Evolutionary conservation across 2,329 filamentous ascomycete species (phyloP).

Genomic region (Fusarium sarcochroum): DNA sequence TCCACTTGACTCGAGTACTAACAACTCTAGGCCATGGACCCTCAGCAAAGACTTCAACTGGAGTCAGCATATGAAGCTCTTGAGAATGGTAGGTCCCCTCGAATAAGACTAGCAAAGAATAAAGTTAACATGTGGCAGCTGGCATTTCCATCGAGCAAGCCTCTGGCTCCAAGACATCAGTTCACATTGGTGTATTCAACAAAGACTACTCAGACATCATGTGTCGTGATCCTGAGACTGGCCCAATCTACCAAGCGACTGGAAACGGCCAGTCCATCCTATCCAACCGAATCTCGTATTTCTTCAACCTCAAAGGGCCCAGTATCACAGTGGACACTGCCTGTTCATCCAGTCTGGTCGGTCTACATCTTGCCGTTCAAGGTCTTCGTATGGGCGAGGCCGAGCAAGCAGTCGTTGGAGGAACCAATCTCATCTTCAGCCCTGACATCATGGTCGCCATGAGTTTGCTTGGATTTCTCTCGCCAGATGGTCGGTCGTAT

Average conservation of each 20-base stretch:
- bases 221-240: background rate
- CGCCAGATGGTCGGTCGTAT: background rate
- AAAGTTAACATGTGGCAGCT: background rate
- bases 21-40: background rate
- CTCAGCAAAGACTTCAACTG: background rate
- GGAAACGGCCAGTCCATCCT: background rate
- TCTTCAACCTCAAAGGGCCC: conserved; percentile 15
- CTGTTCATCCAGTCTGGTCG: conserved; percentile 12
- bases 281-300: conserved; percentile 13
- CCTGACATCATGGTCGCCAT: conserved; percentile 4
- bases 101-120: background rate
- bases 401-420: conserved; percentile 1
- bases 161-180: background rate
- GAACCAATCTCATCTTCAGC: background rate
- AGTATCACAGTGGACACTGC: conserved; percentile 25
- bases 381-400: conserved; percentile 7
- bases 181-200: conserved; percentile 1
- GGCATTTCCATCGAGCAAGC: background rate
- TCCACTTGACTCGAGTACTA: background rate
- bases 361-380: conserved; percentile 13
- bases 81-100: background rate
- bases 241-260: background rate
- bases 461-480: conserved; percentile 2
- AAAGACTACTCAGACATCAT: conserved; percentile 2
- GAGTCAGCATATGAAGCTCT: conserved; percentile 2